phyloP scores from a whole-genome alignment of 768 basidiomycete species.

The Termitomyces titanicus region DNA sequence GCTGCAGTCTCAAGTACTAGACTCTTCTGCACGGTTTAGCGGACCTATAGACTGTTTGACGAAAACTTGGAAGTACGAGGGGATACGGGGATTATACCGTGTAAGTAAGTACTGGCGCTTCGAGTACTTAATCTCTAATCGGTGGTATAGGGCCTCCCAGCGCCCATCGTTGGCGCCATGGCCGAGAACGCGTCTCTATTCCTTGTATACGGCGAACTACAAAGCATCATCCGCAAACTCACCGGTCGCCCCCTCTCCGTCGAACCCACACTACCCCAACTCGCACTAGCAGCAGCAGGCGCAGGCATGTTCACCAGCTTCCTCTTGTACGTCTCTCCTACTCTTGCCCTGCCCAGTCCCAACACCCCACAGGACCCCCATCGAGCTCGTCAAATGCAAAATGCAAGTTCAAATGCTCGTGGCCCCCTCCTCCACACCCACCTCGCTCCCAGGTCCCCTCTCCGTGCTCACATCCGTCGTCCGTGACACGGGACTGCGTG shows the following conservation, averaged over 20 bases:
- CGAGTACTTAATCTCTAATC: not conserved
- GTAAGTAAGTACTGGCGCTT: too few relatives aligned
- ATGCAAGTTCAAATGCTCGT: constrained; percentile 94
- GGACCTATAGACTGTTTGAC: constrained; percentile 87
- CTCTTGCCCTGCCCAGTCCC: not conserved
- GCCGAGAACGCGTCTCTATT: constrained; percentile 89
- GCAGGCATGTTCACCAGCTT: constrained; percentile 87
- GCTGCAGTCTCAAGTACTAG: constrained; percentile 84
- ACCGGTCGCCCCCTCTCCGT: constrained; percentile 39
- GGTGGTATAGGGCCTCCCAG: constrained; percentile 74
- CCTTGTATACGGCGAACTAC: constrained; percentile 76
- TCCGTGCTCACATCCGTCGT: constrained; percentile 62
- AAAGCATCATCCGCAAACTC: constrained; percentile 48
- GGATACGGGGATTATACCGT: constrained; percentile 80
- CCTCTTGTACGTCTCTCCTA: constrained; percentile 57
- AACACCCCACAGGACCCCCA: constrained; percentile 62
- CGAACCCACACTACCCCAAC: constrained; percentile 47
- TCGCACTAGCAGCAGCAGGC: constrained; percentile 79
- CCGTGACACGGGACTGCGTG: constrained; percentile 65
- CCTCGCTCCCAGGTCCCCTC: constrained; percentile 67
- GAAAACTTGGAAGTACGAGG: constrained; percentile 80
- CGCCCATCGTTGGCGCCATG: constrained; percentile 90
- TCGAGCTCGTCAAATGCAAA: constrained; percentile 94
- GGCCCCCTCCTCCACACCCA: constrained; percentile 11
- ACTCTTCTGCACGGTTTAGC: constrained; percentile 51